Base-by-base conservation (phyloP, 1,139 yeast genomes). In the Wickerhamomyces sp. region DNA sequence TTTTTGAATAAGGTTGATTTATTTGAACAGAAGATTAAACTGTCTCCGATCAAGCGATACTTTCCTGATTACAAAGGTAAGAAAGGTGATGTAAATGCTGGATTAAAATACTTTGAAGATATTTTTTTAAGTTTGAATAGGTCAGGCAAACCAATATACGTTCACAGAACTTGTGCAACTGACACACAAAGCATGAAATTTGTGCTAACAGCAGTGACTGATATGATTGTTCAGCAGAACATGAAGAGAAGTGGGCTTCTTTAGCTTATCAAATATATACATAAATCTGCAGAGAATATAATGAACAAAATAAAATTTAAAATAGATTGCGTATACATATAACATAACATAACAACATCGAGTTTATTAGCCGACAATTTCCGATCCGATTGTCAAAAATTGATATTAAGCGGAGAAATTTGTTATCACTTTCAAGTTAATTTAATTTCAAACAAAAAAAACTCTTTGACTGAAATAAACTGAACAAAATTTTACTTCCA, bases 131-230 rank as follows among this genome's bases (percentile, higher is more conserved):
- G 76, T 41, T 59, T 83, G 50, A 86, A 86, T 58, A 67, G 77
- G 42, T 70, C 83, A 2, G 73, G 76, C 38, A 82, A 84, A 56
- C 92, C 90, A 7, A 77, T 90, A 26, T 94, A 94, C 59, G 83
- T 88, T 21, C 97, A 89, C 63, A 68, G 90, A 49, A 94, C 98
- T 1, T 89, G 97, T 66, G 99, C 99, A 3, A 92, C 98, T 0
- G 98, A 94, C 60, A 79, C 95, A 0, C 71, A 76, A 40, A 74
- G 87, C 21, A 90, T 90, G 96, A 76, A 77, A 56, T 90, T 89
- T 60, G 96, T 92, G 22, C 70, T 92, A 47, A 77, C 87, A 10
- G 97, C 97, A 0, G 96, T 89, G 7, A 88, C 97, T 1, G 98
- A 92, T 63, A 74, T 88, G 74, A 78, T 92, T 37, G 77, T 90